Evolutionary conservation across 345 rosid species (phyloP).

Genomic region (Cardamine chenopodiifolia): DNA sequence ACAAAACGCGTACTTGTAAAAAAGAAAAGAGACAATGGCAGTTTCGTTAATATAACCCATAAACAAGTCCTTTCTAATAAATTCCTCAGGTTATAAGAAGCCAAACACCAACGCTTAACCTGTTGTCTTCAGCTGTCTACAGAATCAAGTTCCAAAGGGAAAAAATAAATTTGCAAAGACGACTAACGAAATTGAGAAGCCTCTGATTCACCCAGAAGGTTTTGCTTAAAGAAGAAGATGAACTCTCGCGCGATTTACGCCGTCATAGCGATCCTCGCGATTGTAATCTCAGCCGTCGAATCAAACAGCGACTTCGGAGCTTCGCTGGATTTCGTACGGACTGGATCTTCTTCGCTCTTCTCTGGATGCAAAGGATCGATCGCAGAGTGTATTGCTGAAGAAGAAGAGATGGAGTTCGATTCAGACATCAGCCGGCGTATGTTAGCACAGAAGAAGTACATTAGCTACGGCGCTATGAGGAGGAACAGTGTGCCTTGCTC

Average conservation of each 20-base stretch:
- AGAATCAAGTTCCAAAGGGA: background rate
- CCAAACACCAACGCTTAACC: conserved; percentile 19
- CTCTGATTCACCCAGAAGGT: conserved; percentile 11
- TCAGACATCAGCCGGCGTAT: conserved; percentile 85
- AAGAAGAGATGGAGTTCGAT: conserved; percentile 74
- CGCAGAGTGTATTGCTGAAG: conserved; percentile 60
- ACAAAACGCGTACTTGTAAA: conserved; percentile 17
- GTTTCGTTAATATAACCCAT: background rate
- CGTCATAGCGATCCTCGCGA: conserved; percentile 31
- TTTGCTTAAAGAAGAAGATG: conserved; percentile 9
- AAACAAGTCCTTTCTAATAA: conserved; percentile 13
- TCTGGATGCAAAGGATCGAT: conserved; percentile 60
- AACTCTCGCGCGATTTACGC: conserved; percentile 48
- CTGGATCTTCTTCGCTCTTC: conserved; percentile 45
- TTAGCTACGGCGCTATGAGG: conserved; percentile 93
- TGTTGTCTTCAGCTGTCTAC: conserved; percentile 42
- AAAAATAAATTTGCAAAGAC: background rate
- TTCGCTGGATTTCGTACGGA: conserved; percentile 55
- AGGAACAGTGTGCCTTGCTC: conserved; percentile 94
- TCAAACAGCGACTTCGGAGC: conserved; percentile 49
- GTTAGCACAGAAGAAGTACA: conserved; percentile 66
- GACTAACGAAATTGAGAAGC: conserved; percentile 8
- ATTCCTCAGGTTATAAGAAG: conserved; percentile 34
- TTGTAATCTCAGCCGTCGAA: conserved; percentile 42
- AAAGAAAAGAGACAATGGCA: conserved; percentile 12